Evolutionary conservation across 1,284 basidiomycete genomes (phyloP).

Genomic region (Rhodotorula sp.): DNA sequence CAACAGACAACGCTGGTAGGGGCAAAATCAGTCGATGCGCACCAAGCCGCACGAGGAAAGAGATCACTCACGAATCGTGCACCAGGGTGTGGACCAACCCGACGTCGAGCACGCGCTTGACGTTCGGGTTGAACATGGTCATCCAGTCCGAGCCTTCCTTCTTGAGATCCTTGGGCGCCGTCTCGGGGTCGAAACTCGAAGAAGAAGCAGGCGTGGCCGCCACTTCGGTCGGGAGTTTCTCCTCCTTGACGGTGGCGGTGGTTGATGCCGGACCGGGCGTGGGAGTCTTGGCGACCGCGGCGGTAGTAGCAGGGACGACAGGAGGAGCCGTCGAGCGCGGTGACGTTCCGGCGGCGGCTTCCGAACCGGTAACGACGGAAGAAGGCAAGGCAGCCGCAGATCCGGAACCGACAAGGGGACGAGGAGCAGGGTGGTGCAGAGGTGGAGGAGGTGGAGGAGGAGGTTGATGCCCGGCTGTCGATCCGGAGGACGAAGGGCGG

Average conservation of each 20-base stretch:
- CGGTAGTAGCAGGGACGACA: background rate
- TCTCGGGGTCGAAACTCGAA: slow-evolving; percentile 55
- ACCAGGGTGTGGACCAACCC: slow-evolving; percentile 80
- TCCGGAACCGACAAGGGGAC: slow-evolving; percentile 7
- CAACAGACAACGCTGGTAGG: slow-evolving; percentile 76
- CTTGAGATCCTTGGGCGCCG: slow-evolving; percentile 57
- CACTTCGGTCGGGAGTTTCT: slow-evolving; percentile 17
- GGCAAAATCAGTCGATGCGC: too few species aligned
- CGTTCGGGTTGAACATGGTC: slow-evolving; percentile 85
- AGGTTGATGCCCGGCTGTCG: background rate
- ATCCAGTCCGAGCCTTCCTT: slow-evolving; percentile 94
- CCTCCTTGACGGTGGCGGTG: slow-evolving; percentile 13
- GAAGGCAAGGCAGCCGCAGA: background rate
- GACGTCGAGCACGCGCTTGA: slow-evolving; percentile 80
- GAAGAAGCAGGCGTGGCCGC: slow-evolving; percentile 42
- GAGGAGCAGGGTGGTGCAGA: slow-evolving; percentile 29
- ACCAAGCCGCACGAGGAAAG: background rate
- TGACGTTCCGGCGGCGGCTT: background rate
- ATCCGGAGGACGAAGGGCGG: slow-evolving; percentile 29
- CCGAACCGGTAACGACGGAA: slow-evolving; percentile 8
- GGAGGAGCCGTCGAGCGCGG: slow-evolving; percentile 12
- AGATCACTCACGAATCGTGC: slow-evolving; percentile 74
- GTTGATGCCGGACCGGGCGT: slow-evolving; percentile 5
- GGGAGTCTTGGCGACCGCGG: background rate
- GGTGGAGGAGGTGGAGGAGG: slow-evolving; percentile 2